These are phyloP conservation scores for Tolypocladium album DNA, from an alignment of 2,329 filamentous ascomycete species.

Conservation along the genomic window DNA sequence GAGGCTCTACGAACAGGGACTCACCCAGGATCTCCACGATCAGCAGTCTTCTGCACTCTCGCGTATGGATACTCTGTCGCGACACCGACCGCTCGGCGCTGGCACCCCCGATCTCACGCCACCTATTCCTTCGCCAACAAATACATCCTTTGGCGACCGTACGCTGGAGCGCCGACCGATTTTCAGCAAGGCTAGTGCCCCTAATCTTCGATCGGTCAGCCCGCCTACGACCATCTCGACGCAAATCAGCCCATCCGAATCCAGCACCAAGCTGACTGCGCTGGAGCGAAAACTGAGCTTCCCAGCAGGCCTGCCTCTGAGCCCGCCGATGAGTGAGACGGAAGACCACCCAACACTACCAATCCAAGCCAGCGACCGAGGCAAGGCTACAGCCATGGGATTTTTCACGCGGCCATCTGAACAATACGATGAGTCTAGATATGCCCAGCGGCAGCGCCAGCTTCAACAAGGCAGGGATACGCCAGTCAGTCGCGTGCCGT, in stretches of 20 bases:
- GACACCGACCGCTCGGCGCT: conserved; percentile 42
- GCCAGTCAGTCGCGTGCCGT: conserved; percentile 34
- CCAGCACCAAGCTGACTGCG: conserved; percentile 23
- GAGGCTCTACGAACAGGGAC: conserved; percentile 71
- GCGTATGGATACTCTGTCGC: conserved; percentile 69
- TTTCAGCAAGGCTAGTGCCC: conserved; percentile 51
- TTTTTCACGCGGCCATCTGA: conserved; percentile 59
- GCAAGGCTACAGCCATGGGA: conserved; percentile 65
- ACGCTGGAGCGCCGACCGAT: conserved; percentile 34
- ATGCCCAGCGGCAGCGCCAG: conserved; percentile 69
- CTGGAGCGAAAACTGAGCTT: conserved; percentile 19
- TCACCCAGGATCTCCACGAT: conserved; percentile 70
- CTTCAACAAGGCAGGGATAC: conserved; percentile 66
- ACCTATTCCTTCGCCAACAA: conserved; percentile 34
- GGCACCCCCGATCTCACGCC: conserved; percentile 39
- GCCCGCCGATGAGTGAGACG: conserved; percentile 55
- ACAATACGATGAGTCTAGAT: conserved; percentile 77
- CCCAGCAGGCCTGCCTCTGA: conserved; percentile 27
- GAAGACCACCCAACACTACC: conserved; percentile 56
- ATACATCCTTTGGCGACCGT: conserved; percentile 32
- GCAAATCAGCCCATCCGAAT: conserved; percentile 25
- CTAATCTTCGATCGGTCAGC: conserved; percentile 53
- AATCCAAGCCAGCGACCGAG: conserved; percentile 64
- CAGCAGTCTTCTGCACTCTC: conserved; percentile 67
- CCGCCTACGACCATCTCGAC: conserved; percentile 30